Percentiles rank a stretch among this genome's conserved stretches.
These are phyloP conservation scores for Amylostereum areolatum DNA, from an alignment of 1,284 basidiomycete species.

Conservation along the genomic window DNA sequence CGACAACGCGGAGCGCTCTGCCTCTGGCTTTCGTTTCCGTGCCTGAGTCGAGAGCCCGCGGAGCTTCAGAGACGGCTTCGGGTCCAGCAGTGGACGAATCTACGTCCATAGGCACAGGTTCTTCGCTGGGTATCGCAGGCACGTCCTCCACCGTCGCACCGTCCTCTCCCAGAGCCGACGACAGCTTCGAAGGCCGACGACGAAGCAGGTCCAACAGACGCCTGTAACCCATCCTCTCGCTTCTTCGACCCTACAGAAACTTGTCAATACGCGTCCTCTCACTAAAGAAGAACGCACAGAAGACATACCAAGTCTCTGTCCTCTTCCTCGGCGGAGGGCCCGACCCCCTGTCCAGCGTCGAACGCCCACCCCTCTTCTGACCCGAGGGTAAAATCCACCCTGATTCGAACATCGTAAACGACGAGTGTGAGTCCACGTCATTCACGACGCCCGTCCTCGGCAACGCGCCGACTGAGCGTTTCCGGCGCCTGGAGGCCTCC, in stretches of 20 bases:
- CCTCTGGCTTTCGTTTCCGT: no score
- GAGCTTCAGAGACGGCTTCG: no score
- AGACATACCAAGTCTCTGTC: constrained; percentile 39
- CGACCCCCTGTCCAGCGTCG: constrained; percentile 34
- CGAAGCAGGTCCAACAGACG: no score
- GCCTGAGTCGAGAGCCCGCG: no score
- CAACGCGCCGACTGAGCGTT: constrained; percentile 2
- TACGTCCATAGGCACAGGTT: no score
- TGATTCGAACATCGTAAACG: constrained; percentile 79
- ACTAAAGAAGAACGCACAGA: neutral
- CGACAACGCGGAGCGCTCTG: no score
- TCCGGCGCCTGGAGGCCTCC: constrained; percentile 12
- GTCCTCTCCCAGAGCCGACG: no score
- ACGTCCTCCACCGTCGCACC: no score
- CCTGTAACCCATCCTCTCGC: neutral
- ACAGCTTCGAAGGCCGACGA: no score
- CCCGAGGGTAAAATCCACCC: constrained; percentile 88
- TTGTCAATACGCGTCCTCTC: neutral
- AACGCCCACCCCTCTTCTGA: constrained; percentile 51
- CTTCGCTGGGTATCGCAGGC: no score
- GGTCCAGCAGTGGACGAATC: no score
- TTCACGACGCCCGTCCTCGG: constrained; percentile 38
- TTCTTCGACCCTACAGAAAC: neutral
- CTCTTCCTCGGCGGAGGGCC: constrained; percentile 44
- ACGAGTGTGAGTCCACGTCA: constrained; percentile 64